A percentile compares a stretch with the other conserved stretches of the same genome.
Evolutionary conservation across 345 rosid genomes (phyloP).

Genomic region (Salix brachista): DNA sequence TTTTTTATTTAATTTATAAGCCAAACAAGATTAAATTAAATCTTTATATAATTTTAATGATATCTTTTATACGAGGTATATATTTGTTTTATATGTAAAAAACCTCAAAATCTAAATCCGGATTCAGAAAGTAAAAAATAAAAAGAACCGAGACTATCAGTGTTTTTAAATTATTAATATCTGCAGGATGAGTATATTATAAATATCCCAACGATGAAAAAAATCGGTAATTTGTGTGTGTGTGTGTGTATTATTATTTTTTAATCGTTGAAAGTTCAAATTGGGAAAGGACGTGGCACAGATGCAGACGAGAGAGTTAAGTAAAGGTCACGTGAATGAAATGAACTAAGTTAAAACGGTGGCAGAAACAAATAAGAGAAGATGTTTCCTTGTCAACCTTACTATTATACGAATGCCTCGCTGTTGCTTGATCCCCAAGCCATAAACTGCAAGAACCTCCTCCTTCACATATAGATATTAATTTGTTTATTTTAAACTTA

Average conservation of each 20-base stretch:
- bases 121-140: too few species aligned
- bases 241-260: background rate
- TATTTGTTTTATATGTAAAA: too few species aligned
- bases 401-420: background rate
- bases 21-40: too few species aligned
- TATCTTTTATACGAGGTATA: too few species aligned
- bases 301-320: background rate
- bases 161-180: too few species aligned
- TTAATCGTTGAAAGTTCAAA: background rate
- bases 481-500: background rate
- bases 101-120: too few species aligned
- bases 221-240: background rate
- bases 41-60: too few species aligned
- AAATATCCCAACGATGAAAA: background rate
- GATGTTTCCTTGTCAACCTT: background rate
- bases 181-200: background rate
- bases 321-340: constrained; percentile 11
- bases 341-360: background rate
- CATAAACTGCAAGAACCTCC: background rate
- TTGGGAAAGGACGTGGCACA: background rate
- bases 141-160: too few species aligned
- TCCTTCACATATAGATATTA: too few species aligned
- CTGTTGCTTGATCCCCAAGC: constrained; percentile 3
- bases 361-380: background rate
- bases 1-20: too few species aligned